These are phyloP conservation scores for Tephrocybe sp. DNA, from an alignment of 768 basidiomycete species.

Conservation along the genomic window DNA sequence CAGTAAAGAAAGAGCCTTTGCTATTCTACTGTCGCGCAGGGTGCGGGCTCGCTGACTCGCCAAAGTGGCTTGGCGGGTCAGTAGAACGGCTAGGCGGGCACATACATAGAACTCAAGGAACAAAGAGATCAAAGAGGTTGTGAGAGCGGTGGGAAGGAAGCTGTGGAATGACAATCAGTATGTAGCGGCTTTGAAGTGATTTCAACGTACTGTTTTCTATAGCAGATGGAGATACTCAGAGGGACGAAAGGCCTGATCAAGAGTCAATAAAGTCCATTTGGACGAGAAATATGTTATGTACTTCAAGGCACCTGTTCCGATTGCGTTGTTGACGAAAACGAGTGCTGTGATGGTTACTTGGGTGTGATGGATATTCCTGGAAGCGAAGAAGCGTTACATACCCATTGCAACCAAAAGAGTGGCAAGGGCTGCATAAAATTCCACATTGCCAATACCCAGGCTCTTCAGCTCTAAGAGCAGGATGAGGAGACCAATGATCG, in stretches of 20 bases:
- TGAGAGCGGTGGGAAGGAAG: conserved; percentile 15
- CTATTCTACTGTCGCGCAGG: conserved; percentile 9
- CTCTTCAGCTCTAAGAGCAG: conserved; percentile 14
- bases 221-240: conserved; percentile 9
- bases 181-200: neutral
- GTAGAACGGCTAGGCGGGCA: conserved; percentile 2
- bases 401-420: conserved; percentile 10
- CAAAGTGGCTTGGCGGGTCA: neutral
- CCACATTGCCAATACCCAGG: conserved; percentile 11
- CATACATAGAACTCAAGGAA: conserved; percentile 10
- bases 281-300: neutral
- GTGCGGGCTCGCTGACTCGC: conserved; percentile 2
- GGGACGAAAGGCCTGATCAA: neutral
- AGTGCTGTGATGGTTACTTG: conserved; percentile 4
- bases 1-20: conserved; percentile 11
- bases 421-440: conserved; percentile 6
- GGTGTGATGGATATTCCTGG: neutral
- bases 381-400: neutral
- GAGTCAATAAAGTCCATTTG: neutral
- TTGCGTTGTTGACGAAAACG: conserved; percentile 13
- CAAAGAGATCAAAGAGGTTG: conserved; percentile 10
- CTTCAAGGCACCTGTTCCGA: conserved; percentile 12
- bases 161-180: neutral
- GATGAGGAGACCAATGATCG: conserved; percentile 8
- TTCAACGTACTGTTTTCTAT: conserved; percentile 14